Conservation (phyloP, 352 stramenopile genomes). For the Globisporangium lucens region DNA sequence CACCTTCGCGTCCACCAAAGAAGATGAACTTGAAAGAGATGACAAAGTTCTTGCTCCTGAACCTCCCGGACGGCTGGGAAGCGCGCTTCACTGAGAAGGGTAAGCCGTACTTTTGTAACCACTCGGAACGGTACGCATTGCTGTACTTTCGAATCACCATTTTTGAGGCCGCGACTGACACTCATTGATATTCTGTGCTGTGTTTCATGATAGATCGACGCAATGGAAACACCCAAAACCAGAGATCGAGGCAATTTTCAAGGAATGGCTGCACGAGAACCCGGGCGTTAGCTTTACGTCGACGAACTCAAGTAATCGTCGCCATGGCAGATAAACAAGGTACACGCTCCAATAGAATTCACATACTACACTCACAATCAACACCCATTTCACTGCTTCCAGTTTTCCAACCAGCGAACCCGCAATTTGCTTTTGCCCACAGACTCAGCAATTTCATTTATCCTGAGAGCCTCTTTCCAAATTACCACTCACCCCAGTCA, state of each 20-base stretch:
- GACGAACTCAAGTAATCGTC: slow-evolving; percentile 3
- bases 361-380: slow-evolving; percentile 7
- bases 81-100: slow-evolving; percentile 79
- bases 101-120: slow-evolving; percentile 82
- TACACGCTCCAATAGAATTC: slow-evolving; percentile 9
- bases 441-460: slow-evolving; percentile 2
- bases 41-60: slow-evolving; percentile 64
- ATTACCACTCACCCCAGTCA: slow-evolving; percentile 20
- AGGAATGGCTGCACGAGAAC: slow-evolving; percentile 75
- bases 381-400: background rate
- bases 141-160: background rate
- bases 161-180: background rate
- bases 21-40: slow-evolving; percentile 79
- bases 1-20: slow-evolving; percentile 26
- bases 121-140: slow-evolving; percentile 49
- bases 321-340: slow-evolving; percentile 7
- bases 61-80: slow-evolving; percentile 78
- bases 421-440: background rate
- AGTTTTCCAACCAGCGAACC: background rate
- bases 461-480: background rate
- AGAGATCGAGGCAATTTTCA: slow-evolving; percentile 74
- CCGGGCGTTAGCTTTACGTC: slow-evolving; percentile 35
- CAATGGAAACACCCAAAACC: slow-evolving; percentile 82
- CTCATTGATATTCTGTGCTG: background rate
- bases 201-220: slow-evolving; percentile 44